Base-by-base conservation (phyloP, 306 rosid species). In the Alnus rubra region DNA sequence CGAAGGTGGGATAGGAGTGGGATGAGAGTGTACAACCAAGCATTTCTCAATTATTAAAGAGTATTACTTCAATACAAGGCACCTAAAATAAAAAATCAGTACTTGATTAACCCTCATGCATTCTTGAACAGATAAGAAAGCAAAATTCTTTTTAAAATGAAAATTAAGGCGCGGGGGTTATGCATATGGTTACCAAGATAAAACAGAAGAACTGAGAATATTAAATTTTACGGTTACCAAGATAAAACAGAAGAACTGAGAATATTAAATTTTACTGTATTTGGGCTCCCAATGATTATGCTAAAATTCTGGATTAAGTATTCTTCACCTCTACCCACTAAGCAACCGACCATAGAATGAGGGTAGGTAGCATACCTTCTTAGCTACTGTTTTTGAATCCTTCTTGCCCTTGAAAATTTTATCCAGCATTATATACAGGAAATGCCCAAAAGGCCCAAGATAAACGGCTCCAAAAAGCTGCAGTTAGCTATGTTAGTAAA, bases 391-490 rank as follows among this genome's bases (percentile, higher is more conserved):
- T 88, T 86, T 91, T 52, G 92, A 42, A 83, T 95, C 99, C 85
- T 86, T 91, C 88, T 91, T 95, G 80, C 99, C 99, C 81, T 90
- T 86, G 96, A 95, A 95, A 83, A 90, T 88, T 76, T 88, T 95
- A 19, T 95, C 99, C 16, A 95, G 88, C 45, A 82, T 60, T 31
- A 77, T 69, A 59, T 95, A 92, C 78, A 85, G 82, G 85, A n/a
- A 93, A 87, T 91, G 99, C 62, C 98, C 96, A 79, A 91, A 90
- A 30, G 99, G 99, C 86, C 99, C 99, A 81, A 91, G 89, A 88
- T 92, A 95, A 79, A 83, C 94, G 28, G 91, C 97, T 84, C 98
- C 99, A 64, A 90, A 84, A 79, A 95, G 67, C 99, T 95, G 90
- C 92, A 85, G 76, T 28, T 42, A 80, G 60, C 51, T 4, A 75